These are phyloP conservation scores for Paraurostyla sp. DNA, from an alignment of 73 alveolate genomes.

Conservation along the genomic window DNA sequence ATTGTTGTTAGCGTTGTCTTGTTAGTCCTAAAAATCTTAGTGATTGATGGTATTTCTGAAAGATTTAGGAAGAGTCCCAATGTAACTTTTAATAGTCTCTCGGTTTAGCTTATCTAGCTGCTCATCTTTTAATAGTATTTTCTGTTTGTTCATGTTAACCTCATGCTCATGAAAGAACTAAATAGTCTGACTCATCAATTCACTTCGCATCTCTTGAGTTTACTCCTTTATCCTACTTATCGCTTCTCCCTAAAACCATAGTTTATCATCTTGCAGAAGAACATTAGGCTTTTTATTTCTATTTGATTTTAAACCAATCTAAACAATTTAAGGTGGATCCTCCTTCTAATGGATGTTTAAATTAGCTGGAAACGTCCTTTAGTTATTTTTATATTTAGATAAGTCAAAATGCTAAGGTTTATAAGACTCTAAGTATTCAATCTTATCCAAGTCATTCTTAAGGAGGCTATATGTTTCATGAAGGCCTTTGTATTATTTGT, in stretches of 20 bases:
- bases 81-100: neutral
- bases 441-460: too few relatives aligned
- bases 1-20: neutral
- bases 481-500: too few relatives aligned
- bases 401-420: constrained; percentile 5
- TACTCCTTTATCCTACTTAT: neutral
- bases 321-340: neutral
- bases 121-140: neutral
- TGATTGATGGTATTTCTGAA: neutral
- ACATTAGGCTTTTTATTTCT: neutral
- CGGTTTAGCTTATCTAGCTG: neutral
- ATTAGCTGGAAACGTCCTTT: constrained; percentile 14
- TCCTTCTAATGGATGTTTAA: neutral
- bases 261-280: neutral
- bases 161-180: constrained; percentile 9
- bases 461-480: too few relatives aligned
- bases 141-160: neutral
- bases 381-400: neutral
- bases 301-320: neutral
- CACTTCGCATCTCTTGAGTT: neutral
- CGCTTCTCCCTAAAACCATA: constrained; percentile 33
- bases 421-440: too few relatives aligned
- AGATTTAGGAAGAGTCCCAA: neutral
- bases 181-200: neutral
- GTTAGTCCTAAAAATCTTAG: neutral